A percentile compares a stretch with the other conserved stretches of the same genome.
phyloP scores from a whole-genome alignment of 2,329 filamentous ascomycete species.

The Diaporthe eres region DNA sequence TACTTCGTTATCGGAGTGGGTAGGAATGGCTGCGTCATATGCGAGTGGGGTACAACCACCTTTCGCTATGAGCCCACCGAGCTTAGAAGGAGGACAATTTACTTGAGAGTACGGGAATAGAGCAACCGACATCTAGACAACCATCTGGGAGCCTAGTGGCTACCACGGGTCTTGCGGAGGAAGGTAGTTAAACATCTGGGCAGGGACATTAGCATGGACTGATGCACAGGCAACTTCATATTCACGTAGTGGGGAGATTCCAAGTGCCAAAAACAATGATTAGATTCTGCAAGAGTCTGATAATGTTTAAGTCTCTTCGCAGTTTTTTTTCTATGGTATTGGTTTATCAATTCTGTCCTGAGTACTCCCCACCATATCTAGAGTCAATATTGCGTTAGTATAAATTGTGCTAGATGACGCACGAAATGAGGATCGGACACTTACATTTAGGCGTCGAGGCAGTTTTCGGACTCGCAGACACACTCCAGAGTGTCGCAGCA shows the following conservation, averaged over 20 bases:
- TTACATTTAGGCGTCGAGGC: constrained; percentile 9
- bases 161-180: no score
- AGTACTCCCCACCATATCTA: not conserved
- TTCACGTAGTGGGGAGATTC: not conserved
- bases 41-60: not conserved
- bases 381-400: not conserved
- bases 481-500: constrained; percentile 14
- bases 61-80: not conserved
- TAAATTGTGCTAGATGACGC: not conserved
- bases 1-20: not conserved
- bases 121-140: not conserved
- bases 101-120: not conserved
- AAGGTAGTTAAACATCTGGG: not conserved
- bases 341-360: no score
- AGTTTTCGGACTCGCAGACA: constrained; percentile 14
- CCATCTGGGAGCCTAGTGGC: not conserved
- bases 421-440: no score
- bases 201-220: not conserved
- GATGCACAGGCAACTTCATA: not conserved
- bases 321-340: not conserved
- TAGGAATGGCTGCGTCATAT: not conserved
- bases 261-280: no score
- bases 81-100: not conserved
- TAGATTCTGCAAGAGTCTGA: no score
- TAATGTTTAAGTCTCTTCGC: not conserved